Evolutionary conservation across 2,329 filamentous ascomycete genomes (phyloP).

Genomic region (Neonectria magnoliae): DNA sequence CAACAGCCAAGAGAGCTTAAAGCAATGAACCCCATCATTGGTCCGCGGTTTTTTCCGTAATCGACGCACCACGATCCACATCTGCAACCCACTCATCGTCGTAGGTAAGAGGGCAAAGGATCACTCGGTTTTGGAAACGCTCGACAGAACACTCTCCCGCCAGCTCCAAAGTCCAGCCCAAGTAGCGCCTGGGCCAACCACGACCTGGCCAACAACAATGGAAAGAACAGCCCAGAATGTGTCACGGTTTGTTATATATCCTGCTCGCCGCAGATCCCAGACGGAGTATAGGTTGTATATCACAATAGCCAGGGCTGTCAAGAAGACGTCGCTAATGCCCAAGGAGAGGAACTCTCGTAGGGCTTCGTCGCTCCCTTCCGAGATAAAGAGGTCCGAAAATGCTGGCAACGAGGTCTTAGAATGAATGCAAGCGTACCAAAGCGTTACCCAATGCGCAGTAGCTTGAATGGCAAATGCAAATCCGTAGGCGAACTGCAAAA

Average conservation of each 20-base stretch:
- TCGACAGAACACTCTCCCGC: slow-evolving; percentile 27
- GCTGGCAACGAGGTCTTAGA: neutral
- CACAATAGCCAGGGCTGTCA: neutral
- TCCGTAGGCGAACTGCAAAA: neutral
- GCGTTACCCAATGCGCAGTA: neutral
- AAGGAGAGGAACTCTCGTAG: neutral
- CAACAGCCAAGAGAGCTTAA: too few relatives aligned
- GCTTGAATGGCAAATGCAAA: slow-evolving; percentile 9
- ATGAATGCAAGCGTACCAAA: neutral
- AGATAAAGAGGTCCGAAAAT: neutral
- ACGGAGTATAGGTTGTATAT: slow-evolving; percentile 30
- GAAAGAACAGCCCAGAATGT: slow-evolving; percentile 5
- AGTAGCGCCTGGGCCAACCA: slow-evolving; percentile 37
- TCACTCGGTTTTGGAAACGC: neutral
- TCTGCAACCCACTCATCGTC: too few relatives aligned
- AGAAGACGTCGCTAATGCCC: neutral
- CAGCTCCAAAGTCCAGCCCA: slow-evolving; percentile 39
- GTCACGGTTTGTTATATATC: slow-evolving; percentile 31
- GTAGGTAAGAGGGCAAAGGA: too few relatives aligned
- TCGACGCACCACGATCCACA: too few relatives aligned
- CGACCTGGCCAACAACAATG: slow-evolving; percentile 17
- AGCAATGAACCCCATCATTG: too few relatives aligned
- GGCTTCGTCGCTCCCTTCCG: neutral
- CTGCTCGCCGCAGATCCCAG: slow-evolving; percentile 36
- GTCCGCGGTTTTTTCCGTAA: too few relatives aligned